Evolutionary conservation across 75 land plant species (phyloP), one percentile per base, ranked within the genome.

Genomic region (Pinus tabuliformis): DNA sequence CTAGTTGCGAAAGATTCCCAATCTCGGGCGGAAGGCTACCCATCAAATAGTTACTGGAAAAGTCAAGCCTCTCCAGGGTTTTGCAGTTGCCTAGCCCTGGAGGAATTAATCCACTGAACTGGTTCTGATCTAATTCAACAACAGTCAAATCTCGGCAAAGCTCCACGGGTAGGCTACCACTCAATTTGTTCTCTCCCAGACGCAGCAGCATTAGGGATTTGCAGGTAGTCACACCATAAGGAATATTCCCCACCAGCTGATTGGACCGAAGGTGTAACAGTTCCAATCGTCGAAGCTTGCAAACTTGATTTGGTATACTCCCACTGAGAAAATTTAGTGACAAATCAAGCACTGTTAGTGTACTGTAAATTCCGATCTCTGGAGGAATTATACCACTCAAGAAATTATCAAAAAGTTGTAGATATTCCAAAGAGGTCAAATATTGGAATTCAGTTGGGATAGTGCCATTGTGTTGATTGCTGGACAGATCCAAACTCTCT

Each of bases 81-180:
- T 75, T 75, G 81, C 98, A 95, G 4, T 73, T 77, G 57, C 85
- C 81, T 12, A 92, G 72, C 54, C 86, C 87, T 52, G 72, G 70
- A 24, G 96, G 98, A 58, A 95, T 78, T 26, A 83, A 78, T 22
- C 96, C 93, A 22, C 83, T 85, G 76, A 95, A 87, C 73, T 74
- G 81, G 78, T 95, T 95, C 81, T 80, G 79, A 52, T 78, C 86
- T 60, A 93, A 45, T 42, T 87, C 88, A 18, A 95, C 78, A 45
- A 83, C 78, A 24, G 83, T 61, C 60, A 95, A 75, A 33, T 88
- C 78, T 20, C 76, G 82, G 84, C 98, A 95, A n/a, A 95, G 74
- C 39, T 85, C 87, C 3, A 78, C 78, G 13, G 97, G 96, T 63
- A 93, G 84, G 74, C 76, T 84, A 2, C 98, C 97, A 6, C 88